phyloP scores from a whole-genome alignment of 2,329 filamentous ascomycete genomes.

The Cercospora beticola region DNA sequence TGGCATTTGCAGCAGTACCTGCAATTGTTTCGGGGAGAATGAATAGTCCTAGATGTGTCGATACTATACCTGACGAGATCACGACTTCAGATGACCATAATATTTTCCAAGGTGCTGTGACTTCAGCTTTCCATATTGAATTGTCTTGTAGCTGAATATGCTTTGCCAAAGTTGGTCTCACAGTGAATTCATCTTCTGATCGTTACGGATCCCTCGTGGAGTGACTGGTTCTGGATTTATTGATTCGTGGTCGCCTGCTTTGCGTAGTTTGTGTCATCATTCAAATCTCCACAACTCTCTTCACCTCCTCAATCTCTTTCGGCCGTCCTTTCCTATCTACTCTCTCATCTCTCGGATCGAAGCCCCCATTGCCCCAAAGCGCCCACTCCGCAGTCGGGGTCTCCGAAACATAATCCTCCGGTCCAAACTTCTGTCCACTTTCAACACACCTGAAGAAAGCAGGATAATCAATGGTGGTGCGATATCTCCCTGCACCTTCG shows the following conservation, averaged over 20 bases:
- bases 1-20: neutral
- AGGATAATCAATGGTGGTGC: conserved; percentile 87
- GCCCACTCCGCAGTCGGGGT: conserved; percentile 86
- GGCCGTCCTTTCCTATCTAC: conserved; percentile 75
- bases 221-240: neutral
- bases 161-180: no score
- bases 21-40: neutral
- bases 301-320: conserved; percentile 23
- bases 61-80: neutral
- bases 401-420: conserved; percentile 85
- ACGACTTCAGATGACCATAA: neutral
- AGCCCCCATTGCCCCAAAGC: conserved; percentile 89
- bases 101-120: neutral
- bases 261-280: no score
- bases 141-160: neutral
- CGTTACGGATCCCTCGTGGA: neutral
- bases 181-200: neutral
- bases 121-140: neutral
- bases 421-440: conserved; percentile 64
- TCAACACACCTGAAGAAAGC: conserved; percentile 84
- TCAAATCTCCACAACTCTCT: conserved; percentile 19
- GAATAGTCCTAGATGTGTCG: neutral
- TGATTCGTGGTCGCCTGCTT: neutral
- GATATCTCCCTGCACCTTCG: conserved; percentile 65
- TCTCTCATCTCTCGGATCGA: conserved; percentile 84